Evolutionary conservation across 441 rosid genomes (phyloP).

Genomic region (Euphorbia celastroides): DNA sequence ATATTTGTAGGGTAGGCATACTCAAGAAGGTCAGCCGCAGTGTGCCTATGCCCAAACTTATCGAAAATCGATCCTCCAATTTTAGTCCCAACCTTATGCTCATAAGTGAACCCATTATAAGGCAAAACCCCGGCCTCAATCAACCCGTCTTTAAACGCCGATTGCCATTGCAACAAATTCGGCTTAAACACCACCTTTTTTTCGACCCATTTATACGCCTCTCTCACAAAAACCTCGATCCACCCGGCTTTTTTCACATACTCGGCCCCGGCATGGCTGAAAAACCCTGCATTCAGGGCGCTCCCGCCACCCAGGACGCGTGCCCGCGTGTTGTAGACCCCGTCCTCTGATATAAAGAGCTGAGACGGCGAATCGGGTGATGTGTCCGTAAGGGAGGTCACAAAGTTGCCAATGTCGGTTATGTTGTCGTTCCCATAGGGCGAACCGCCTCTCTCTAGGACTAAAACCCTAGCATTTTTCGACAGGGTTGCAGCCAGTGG

Average conservation of each 20-base stretch:
- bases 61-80: conserved; percentile 84
- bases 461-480: conserved; percentile 49
- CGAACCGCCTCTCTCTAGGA: conserved; percentile 79
- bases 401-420: conserved; percentile 40
- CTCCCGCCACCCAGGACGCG: conserved; percentile 78
- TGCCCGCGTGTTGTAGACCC: conserved; percentile 74
- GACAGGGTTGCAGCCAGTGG: conserved; percentile 87
- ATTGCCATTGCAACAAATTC: conserved; percentile 59
- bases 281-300: conserved; percentile 78
- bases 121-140: conserved; percentile 64
- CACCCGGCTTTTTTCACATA: conserved; percentile 57
- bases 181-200: conserved; percentile 60
- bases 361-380: conserved; percentile 66
- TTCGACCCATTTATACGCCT: conserved; percentile 81
- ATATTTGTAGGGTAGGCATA: conserved; percentile 52
- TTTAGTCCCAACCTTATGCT: conserved; percentile 74
- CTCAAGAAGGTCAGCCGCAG: conserved; percentile 76
- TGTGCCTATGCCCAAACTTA: conserved; percentile 57
- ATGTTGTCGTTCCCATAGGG: conserved; percentile 71
- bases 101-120: conserved; percentile 72
- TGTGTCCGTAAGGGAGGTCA: conserved; percentile 50
- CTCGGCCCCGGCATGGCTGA: conserved; percentile 47
- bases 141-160: conserved; percentile 77
- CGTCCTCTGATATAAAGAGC: conserved; percentile 75
- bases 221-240: conserved; percentile 49